These are phyloP conservation scores for Eimeria zaria DNA, from an alignment of 169 alveolate genomes.

Conservation along the genomic window DNA sequence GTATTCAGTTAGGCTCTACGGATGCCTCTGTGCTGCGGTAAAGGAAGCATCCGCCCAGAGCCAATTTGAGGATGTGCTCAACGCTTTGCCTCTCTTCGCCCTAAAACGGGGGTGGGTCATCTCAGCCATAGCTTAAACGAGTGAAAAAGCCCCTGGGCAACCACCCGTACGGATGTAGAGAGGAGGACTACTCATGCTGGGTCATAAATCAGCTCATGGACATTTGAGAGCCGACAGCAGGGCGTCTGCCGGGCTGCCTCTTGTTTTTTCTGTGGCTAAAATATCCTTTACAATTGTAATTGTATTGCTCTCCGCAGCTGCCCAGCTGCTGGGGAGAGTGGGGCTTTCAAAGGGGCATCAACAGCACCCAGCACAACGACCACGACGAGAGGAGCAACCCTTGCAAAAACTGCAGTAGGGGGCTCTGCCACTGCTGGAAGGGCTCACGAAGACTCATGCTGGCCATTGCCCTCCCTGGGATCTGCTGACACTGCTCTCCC, in stretches of 20 bases:
- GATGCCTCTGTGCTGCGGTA: conserved; percentile 35
- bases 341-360: neutral
- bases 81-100: conserved; percentile 53
- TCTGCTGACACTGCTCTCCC: conserved; percentile 18
- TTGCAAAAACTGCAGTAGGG: neutral
- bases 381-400: neutral
- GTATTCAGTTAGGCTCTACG: conserved; percentile 41
- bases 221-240: neutral
- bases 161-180: neutral
- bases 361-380: neutral
- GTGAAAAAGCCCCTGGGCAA: neutral
- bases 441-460: neutral
- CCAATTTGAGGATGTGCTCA: neutral
- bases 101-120: conserved; percentile 11
- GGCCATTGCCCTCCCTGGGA: neutral
- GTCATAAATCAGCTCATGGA: neutral
- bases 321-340: neutral
- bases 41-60: conserved; percentile 5
- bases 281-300: neutral
- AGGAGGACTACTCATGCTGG: neutral
- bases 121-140: neutral
- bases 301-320: neutral
- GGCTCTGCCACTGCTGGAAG: neutral
- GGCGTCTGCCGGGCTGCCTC: neutral
- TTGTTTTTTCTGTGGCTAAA: neutral